Evolutionary conservation across 495 filamentous ascomycete genomes (phyloP).

Genomic region (Daldinia vernicosa): DNA sequence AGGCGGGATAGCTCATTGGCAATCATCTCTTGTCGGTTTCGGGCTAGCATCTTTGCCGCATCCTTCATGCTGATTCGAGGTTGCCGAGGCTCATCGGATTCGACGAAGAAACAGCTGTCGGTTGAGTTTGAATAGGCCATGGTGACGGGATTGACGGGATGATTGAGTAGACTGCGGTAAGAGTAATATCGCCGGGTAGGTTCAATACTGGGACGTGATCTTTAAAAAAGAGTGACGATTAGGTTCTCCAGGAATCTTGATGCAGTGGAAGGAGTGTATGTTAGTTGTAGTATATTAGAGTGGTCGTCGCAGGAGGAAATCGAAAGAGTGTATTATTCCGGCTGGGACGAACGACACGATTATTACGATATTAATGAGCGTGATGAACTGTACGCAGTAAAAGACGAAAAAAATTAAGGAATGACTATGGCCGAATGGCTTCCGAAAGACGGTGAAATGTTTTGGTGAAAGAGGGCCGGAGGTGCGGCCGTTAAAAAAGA

Average conservation of each 20-base stretch:
- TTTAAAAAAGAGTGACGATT: slow-evolving; percentile 57
- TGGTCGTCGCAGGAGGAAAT: slow-evolving; percentile 52
- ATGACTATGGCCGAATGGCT: slow-evolving; percentile 58
- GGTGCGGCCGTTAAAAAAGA: slow-evolving; percentile 49
- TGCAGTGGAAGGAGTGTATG: slow-evolving; percentile 45
- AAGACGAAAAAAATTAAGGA: slow-evolving; percentile 53
- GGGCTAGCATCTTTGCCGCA: slow-evolving; percentile 74
- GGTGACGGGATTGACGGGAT: slow-evolving; percentile 50
- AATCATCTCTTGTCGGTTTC: slow-evolving; percentile 81
- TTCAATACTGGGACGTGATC: slow-evolving; percentile 33
- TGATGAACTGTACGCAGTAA: slow-evolving; percentile 55
- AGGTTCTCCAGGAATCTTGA: slow-evolving; percentile 62
- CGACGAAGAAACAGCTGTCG: slow-evolving; percentile 83
- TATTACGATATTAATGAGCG: slow-evolving; percentile 65
- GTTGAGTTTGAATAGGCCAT: slow-evolving; percentile 76
- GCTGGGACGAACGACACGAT: slow-evolving; percentile 49
- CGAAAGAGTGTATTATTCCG: slow-evolving; percentile 58
- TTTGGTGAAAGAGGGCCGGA: slow-evolving; percentile 51
- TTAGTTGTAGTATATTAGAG: slow-evolving; percentile 47
- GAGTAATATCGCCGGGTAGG: slow-evolving; percentile 30
- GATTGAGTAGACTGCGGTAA: slow-evolving; percentile 30
- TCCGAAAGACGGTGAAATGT: slow-evolving; percentile 49
- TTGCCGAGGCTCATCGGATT: slow-evolving; percentile 69
- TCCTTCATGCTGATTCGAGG: slow-evolving; percentile 68
- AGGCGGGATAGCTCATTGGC: slow-evolving; percentile 85